Evolutionary conservation across 2,329 filamentous ascomycete genomes (phyloP), one percentile per base, ranked within the genome.

Genomic region (Chrysoporthe cubensis): DNA sequence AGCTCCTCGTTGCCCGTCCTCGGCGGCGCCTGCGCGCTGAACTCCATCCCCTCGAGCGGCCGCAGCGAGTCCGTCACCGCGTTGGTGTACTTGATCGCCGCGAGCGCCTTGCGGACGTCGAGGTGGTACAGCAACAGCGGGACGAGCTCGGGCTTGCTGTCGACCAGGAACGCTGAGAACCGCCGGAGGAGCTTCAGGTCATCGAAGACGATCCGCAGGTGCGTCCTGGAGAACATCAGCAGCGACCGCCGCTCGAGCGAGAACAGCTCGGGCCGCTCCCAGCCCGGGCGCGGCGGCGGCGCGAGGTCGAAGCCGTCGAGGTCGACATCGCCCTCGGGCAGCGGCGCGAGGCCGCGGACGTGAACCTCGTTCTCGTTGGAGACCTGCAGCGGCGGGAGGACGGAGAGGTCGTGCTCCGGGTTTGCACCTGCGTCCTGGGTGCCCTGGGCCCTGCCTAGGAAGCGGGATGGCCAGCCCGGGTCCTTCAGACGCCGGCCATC

Each of bases 91-190:
- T 84, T 82, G 66, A 94, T 88, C 1, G 91, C 90, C 71, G 88
- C 87, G 16, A 92, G 77, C 0, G 91, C 90, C 74, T 93, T 94
- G 68, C 88, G 77, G 0, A 89, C 85, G 72, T 92, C 89, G 2
- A 93, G 82, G 71, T 93, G 93, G 79, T 93, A 92, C 43, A 89
- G 85, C n/a, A 94, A 78, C 8, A 91, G 79, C 0, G 89, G 86
- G 1, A 92, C 81, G 1, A 90, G 92, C n/a, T 84, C 80, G 9
- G 89, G 87, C 57, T 89, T 83, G 58, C 84, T 80, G 3, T 81
- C 77, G 65, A 86, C 85, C 2, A 94, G 80, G 72, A 91, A 94
- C 2, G 86, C 83, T 1, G 87, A 91, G 75, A 94, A 94, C 54
- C 83, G 84, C 64, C 88, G 81, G 1, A 93, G 80, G 32, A 90